Evolutionary conservation across 2,329 filamentous ascomycete genomes (phyloP), one percentile per base, ranked within the genome.

Genomic region (Curvularia spicifera): DNA sequence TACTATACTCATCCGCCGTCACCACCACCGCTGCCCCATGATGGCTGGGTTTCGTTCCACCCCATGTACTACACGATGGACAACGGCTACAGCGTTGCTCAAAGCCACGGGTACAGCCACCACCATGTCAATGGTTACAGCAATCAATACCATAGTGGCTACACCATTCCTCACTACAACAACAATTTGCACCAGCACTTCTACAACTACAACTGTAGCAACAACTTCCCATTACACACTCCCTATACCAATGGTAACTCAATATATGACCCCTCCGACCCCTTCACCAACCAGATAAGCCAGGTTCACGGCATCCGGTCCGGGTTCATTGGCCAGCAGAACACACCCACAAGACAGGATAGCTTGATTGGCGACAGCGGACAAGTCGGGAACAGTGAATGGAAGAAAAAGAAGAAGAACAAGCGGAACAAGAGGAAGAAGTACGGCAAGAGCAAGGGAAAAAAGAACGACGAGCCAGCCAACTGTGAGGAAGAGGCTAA

Each of bases 361-460:
- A 20, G 47, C 12, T 8, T 12, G n/a, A 37, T 15, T 3, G 7
- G 6, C 35, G 35, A n/a, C 13, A 37, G 6, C 15, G 6, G 13
- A 8, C 35, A n/a, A n/a, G 15, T 6, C n/a, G 35, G 35, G 35
- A 18, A 18, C 13, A 15, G 15, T 9, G 37, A 50, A 35, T 9
- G 13, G 22, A 35, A 13, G 6, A 52, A 28, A 9, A 26, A n/a
- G 7, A 44, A n/a, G 5, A 44, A 40, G 28, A 44, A 20, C n/a
- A 52, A 35, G 29, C 22, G 26, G 18, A 51, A 46, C 6, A 51
- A 47, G 24, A 39, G 12, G 18, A 42, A 40, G 31, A 56, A 42
- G 33, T 15, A 49, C 22, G 13, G 4, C 13, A 50, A 46, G 31
- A 13, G 44, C 18, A 33, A 40, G 10, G 13, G 8, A 8, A n/a